Evolutionary conservation across 2,329 filamentous ascomycete genomes (phyloP).

Genomic region (Colletotrichum godetiae): DNA sequence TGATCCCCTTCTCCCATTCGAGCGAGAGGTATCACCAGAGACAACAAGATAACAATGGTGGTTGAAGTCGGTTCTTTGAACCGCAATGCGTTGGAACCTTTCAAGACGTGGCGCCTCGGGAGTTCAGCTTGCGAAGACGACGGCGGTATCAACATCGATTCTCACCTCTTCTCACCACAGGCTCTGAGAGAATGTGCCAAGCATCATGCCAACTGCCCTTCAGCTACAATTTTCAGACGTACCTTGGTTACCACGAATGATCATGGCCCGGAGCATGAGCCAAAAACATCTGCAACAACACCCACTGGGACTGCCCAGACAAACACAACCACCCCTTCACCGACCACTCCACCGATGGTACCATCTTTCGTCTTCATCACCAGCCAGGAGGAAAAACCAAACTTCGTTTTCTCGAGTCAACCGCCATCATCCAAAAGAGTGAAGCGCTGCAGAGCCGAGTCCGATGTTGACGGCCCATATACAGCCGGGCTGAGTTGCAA

Average conservation of each 20-base stretch:
- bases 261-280: neutral
- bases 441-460: conserved; percentile 51
- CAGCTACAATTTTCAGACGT: neutral
- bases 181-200: neutral
- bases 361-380: neutral
- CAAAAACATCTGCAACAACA: neutral
- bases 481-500: conserved; percentile 66
- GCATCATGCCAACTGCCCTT: neutral
- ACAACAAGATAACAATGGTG: conserved; percentile 17
- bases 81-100: conserved; percentile 19
- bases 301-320: neutral
- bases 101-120: conserved; percentile 21
- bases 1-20: neutral
- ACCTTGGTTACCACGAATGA: neutral
- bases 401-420: conserved; percentile 18
- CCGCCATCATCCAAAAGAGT: neutral
- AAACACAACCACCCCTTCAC: neutral
- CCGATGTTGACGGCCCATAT: conserved; percentile 70
- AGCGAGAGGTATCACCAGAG: neutral
- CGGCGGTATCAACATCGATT: neutral
- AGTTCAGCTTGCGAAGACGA: neutral
- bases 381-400: neutral
- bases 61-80: conserved; percentile 30
- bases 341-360: neutral
- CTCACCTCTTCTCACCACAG: conserved; percentile 15